Percentiles rank a stretch among this genome's conserved stretches.
phyloP scores from a whole-genome alignment of 345 rosid genomes.

The Eucalyptus erythrocorys region DNA sequence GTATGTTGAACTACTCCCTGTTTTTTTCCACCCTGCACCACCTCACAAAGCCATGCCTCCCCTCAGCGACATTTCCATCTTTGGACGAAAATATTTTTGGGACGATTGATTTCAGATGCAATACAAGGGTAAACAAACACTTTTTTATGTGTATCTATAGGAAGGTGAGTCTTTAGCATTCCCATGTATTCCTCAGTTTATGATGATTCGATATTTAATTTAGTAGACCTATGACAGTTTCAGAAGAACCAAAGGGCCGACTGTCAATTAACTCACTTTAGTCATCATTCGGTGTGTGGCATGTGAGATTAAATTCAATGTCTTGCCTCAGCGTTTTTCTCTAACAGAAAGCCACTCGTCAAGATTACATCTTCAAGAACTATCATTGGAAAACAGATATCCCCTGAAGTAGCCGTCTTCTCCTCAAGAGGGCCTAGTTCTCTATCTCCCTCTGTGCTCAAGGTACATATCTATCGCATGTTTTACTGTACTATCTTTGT shows the following conservation, averaged over 20 bases:
- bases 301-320: background rate
- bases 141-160: background rate
- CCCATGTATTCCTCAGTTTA: background rate
- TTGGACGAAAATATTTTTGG: background rate
- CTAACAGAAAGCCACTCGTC: slow-evolving; percentile 22
- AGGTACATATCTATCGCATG: slow-evolving; percentile 10
- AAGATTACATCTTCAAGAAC: slow-evolving; percentile 31
- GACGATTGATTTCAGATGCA: background rate
- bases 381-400: slow-evolving; percentile 19
- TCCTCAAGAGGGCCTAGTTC: slow-evolving; percentile 56
- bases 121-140: background rate
- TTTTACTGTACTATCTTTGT: background rate
- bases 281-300: background rate
- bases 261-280: background rate
- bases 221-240: background rate
- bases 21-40: background rate
- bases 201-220: background rate
- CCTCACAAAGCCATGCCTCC: background rate
- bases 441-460: slow-evolving; percentile 36
- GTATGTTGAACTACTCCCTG: background rate
- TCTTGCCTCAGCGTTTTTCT: background rate
- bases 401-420: slow-evolving; percentile 44
- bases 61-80: background rate
- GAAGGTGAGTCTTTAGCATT: background rate
- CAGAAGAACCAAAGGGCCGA: background rate